Evolutionary conservation across 2,329 filamentous ascomycete species (phyloP).

Genomic region (Calonectria ilicicola): DNA sequence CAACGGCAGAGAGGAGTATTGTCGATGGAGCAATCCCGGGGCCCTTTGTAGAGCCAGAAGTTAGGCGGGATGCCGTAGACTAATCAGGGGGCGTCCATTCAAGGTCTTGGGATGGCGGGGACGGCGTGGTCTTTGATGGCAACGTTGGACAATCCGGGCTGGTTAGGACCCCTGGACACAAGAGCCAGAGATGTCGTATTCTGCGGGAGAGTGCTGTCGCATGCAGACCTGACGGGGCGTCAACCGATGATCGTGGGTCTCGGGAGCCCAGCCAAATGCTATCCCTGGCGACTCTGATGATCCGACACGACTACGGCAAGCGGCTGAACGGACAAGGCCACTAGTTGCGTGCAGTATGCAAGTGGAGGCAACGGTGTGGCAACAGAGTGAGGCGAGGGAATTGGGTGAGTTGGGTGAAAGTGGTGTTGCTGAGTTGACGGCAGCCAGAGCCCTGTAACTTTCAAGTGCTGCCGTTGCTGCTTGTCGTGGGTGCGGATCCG

Average conservation of each 20-base stretch:
- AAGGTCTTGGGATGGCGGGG: constrained; percentile 30
- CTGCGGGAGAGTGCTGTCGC: constrained; percentile 37
- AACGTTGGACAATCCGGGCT: constrained; percentile 27
- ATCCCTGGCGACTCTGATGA: constrained; percentile 29
- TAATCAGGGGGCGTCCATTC: constrained; percentile 34
- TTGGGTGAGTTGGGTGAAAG: constrained; percentile 17
- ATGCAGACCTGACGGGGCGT: constrained; percentile 41
- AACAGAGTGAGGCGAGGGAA: constrained; percentile 20
- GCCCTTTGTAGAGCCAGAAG: constrained; percentile 33
- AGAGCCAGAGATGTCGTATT: constrained; percentile 35
- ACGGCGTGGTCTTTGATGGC: constrained; percentile 27
- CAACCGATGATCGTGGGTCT: constrained; percentile 44
- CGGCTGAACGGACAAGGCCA: constrained; percentile 34
- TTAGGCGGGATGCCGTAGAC: constrained; percentile 33
- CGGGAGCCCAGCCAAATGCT: constrained; percentile 37
- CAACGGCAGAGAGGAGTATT: constrained; percentile 35
- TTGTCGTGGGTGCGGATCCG: constrained; percentile 21
- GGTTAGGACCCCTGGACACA: constrained; percentile 34
- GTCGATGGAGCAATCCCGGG: constrained; percentile 35
- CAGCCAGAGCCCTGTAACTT: constrained; percentile 16
- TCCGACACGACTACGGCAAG: constrained; percentile 33
- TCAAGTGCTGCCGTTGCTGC: constrained; percentile 19
- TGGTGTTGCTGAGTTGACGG: constrained; percentile 23
- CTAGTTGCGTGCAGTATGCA: constrained; percentile 36
- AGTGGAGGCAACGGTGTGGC: constrained; percentile 34